Base-by-base conservation (phyloP, 257 asterid species). In the Ophiorrhiza pumila region DNA sequence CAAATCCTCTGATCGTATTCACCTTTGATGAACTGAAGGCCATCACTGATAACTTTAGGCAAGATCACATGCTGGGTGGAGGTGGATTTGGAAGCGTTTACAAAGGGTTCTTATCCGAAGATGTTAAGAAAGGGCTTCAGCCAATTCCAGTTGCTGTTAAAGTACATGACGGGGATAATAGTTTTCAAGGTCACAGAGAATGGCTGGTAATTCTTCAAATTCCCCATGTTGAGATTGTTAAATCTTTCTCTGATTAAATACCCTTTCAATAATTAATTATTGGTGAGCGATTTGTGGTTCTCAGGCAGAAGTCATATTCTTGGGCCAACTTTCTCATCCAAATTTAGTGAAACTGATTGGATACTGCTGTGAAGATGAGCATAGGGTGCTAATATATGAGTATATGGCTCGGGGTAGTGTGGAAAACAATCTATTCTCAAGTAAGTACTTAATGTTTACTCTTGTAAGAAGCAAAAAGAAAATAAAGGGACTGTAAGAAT, bases 41-140 rank as follows among this genome's bases (percentile, higher is more conserved):
- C 73, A 86, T 91, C 23, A 94, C 98, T 5, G 88, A 77, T 17
- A 91, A 89, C 83, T 94, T 94, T 84, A 85, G 97, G 79, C 96
- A 86, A 72, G 98, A 94, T 83, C 79, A 84, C 82, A 84, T 91
- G 96, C 66, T 94, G 76, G 98, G 98, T 9, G 96, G 94, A 47
- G 98, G 98, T 68, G 98, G 98, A 74, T 94, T 94, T 61, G 98
- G 98, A 65, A 91, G 73, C 42, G 98, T 94, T 32, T 94, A 89
- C 78, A 94, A 94, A 82, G 98, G 98, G 11, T 86, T 77, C 77
- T 66, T 91, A 74, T 64, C 88, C 7, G 88, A 83, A 49, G 91
- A 84, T 47, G 62, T 80, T 49, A 80, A 74, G 70, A 71, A 80
- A 23, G 95, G 87, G 37, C 74, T 82, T 32, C 75, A 86, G 47